These are phyloP conservation scores for Ziziphus jujuba DNA, from an alignment of 306 rosid species.

Conservation along the genomic window DNA sequence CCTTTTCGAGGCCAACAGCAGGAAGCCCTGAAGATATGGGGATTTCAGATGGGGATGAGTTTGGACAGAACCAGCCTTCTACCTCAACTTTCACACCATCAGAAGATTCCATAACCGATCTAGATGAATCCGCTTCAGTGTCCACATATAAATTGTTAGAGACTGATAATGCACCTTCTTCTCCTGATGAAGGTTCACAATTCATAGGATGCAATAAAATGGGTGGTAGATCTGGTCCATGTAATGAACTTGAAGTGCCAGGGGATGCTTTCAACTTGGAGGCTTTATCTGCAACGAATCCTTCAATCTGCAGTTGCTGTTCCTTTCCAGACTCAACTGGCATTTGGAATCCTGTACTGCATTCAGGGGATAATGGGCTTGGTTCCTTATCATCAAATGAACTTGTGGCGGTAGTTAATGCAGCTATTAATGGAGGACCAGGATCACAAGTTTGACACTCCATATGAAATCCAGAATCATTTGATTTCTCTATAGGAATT, in stretches of 20 bases:
- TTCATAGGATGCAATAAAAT: conserved; percentile 12
- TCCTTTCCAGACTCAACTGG: conserved; percentile 27
- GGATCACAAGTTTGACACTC: conserved; percentile 19
- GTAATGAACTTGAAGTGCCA: conserved; percentile 18
- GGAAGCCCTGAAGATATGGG: conserved; percentile 19
- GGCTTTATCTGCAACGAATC: conserved; percentile 22
- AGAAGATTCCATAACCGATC: conserved; percentile 19
- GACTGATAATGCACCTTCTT: conserved; percentile 26
- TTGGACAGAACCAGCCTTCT: conserved; percentile 23
- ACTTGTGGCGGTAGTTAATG: conserved; percentile 1
- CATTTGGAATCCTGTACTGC: conserved; percentile 14
- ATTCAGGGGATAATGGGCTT: conserved; percentile 20
- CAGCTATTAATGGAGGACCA: conserved; percentile 23
- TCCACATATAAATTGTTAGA: conserved; percentile 8
- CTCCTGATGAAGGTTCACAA: conserved; percentile 23
- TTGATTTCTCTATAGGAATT: conserved; percentile 27
- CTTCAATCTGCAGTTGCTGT: conserved; percentile 32
- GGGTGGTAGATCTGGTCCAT: conserved; percentile 26
- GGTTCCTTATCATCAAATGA: conserved; percentile 28
- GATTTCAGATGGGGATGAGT: conserved; percentile 23
- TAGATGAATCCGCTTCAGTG: conserved; percentile 25
- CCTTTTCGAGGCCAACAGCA: conserved; percentile 26
- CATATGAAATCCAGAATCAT: conserved; percentile 9
- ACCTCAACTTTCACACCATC: conserved; percentile 30
- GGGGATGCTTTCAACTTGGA: conserved; percentile 32